These are phyloP conservation scores for Wallacemonas sp. DNA, from an alignment of 208 protist species.

Conservation along the genomic window DNA sequence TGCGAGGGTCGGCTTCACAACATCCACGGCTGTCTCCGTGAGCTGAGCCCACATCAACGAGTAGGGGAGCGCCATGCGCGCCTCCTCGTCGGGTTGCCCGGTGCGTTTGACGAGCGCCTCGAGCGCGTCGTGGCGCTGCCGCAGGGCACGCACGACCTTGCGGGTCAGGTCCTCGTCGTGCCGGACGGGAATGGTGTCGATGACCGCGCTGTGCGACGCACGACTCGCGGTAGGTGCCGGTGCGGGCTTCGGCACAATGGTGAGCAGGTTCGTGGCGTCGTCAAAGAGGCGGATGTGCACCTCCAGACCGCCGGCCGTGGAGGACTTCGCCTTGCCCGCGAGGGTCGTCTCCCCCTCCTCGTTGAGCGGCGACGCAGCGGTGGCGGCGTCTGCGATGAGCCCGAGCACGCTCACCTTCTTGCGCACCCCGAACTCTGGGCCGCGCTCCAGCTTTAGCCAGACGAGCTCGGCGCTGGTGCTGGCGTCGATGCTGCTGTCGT, in stretches of 20 bases:
- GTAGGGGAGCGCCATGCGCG: slow-evolving; percentile 18
- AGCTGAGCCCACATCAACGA: slow-evolving; percentile 71
- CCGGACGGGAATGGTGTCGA: slow-evolving; percentile 62
- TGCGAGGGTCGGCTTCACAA: slow-evolving; percentile 14
- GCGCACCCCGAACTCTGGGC: slow-evolving; percentile 68
- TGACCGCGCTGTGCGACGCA: neutral
- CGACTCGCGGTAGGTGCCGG: neutral
- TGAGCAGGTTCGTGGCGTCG: slow-evolving; percentile 36
- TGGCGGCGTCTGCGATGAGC: slow-evolving; percentile 36
- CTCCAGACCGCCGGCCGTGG: neutral
- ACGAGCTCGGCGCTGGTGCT: slow-evolving; percentile 75
- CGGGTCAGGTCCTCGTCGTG: slow-evolving; percentile 74
- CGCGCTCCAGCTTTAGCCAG: slow-evolving; percentile 78
- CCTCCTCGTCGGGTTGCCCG: neutral
- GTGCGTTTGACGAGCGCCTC: neutral
- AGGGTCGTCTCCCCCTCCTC: neutral
- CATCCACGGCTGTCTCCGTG: slow-evolving; percentile 50
- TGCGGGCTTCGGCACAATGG: slow-evolving; percentile 22
- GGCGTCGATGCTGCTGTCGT: slow-evolving; percentile 89
- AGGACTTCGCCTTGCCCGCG: neutral
- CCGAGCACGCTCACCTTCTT: slow-evolving; percentile 57
- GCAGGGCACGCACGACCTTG: slow-evolving; percentile 62
- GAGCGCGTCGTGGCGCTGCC: slow-evolving; percentile 18
- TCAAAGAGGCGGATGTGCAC: slow-evolving; percentile 63
- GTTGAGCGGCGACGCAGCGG: neutral